Base-by-base conservation (phyloP, 805 yeast genomes). In the Yamadazyma endophytica region DNA sequence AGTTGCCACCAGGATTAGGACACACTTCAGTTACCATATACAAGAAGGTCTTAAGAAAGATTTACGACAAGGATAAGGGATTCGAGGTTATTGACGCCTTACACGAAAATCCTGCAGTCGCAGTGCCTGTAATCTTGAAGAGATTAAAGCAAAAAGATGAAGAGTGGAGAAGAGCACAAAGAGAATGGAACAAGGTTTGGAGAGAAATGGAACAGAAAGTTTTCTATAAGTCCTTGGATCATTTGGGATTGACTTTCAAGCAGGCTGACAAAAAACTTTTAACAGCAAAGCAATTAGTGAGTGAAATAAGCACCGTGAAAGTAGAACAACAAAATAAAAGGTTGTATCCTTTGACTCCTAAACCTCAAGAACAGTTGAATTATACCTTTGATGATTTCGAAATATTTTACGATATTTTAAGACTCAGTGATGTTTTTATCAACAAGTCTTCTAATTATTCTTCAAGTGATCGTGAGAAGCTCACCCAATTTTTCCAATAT, bases 151-250 rank as follows among this genome's bases (percentile, higher is more conserved):
- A 92, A 60, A 92, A 92, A 60, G 97, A 92, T 54, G 97, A 92
- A 59, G 98, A 92, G 60, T 92, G 99, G 99, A 84, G 87, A 58
- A 77, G 96, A 40, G 89, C 96, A 2, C 98, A 90, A 50, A 77
- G 97, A 48, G 97, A 92, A 56, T 92, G 98, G 97, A 90, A 90
- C 61, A 90, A 90, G 54, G 95, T 88, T 9, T 92, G 99, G 99
- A 79, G 99, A 52, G 97, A 90, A 60, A 79, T 94, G 61, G 98
- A 92, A 58, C 96, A 89, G 52, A 89, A 87, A 49, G 95, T 88
- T 0, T 89, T 84, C 56, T 86, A 79, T 66, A 92, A 92, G 58
- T 85, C 96, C 2, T 68, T 92, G 43, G 99, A 92, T 55, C 98
- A 92, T 56, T 66, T 90, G 40, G 98, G 99, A 1, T 70, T 92